Conservation (phyloP, 1,284 basidiomycete genomes). For the Cryptococcus sp. region DNA sequence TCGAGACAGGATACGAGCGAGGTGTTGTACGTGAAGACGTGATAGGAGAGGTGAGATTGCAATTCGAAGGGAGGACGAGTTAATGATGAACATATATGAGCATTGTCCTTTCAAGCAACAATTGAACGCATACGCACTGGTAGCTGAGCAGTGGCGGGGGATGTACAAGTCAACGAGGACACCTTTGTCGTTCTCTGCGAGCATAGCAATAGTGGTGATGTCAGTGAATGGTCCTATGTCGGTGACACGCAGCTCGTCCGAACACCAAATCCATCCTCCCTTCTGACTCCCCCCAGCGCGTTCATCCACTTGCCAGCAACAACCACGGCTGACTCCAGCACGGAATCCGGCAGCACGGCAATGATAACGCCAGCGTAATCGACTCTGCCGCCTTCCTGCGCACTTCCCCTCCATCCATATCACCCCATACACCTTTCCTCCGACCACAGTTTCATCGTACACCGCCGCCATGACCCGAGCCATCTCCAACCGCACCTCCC, state of each 20-base stretch:
- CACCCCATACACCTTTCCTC: not conserved
- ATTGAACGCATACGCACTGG: conserved; percentile 64
- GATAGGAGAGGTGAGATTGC: not conserved
- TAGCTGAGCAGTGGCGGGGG: conserved; percentile 97
- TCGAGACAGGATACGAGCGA: not conserved
- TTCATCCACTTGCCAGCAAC: too few species aligned
- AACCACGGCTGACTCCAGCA: not conserved
- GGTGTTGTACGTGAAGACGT: not conserved
- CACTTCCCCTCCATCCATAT: not conserved
- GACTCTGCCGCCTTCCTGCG: not conserved
- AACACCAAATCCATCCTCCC: too few species aligned
- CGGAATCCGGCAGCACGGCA: not conserved
- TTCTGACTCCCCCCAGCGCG: too few species aligned
- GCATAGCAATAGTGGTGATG: not conserved
- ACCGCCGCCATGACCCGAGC: not conserved
- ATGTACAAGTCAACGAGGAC: conserved; percentile 99
- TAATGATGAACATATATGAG: not conserved
- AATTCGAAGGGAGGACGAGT: not conserved
- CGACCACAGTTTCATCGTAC: not conserved
- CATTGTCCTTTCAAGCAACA: not conserved
- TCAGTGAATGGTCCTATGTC: not conserved
- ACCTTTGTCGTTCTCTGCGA: conserved; percentile 64
- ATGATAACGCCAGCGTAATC: not conserved
- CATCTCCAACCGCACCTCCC: not conserved
- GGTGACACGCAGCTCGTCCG: too few species aligned